A percentile compares a stretch with the other conserved stretches of the same genome.
Evolutionary conservation across 176 grass and related monocot genomes (phyloP).

Genomic region (Rhynchospora pubera): DNA sequence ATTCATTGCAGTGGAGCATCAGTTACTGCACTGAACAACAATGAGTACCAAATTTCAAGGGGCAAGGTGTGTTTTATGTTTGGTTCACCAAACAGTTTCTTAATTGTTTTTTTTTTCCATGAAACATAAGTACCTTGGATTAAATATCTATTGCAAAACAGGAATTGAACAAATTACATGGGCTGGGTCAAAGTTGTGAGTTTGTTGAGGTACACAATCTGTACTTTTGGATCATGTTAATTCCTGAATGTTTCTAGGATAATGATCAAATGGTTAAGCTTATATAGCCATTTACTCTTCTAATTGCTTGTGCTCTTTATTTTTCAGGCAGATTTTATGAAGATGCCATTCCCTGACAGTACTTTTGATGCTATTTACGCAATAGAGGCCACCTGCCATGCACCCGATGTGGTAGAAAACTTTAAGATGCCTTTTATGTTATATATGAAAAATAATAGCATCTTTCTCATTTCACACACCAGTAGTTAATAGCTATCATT

Average conservation of each 20-base stretch:
- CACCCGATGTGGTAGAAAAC: conserved; percentile 37
- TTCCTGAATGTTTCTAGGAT: too few species aligned
- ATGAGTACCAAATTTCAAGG: conserved; percentile 91
- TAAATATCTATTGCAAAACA: conserved; percentile 33
- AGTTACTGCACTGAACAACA: conserved; percentile 91
- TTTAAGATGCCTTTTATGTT: not conserved
- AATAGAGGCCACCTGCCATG: conserved; percentile 55
- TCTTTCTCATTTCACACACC: not conserved
- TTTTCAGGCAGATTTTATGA: conserved; percentile 69
- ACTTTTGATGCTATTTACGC: conserved; percentile 50
- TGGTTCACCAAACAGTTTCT: not conserved
- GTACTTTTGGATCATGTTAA: not conserved
- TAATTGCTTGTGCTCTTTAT: not conserved
- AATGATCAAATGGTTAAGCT: not conserved
- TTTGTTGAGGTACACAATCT: conserved; percentile 70
- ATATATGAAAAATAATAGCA: not conserved
- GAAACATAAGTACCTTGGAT: not conserved
- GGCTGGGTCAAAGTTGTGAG: conserved; percentile 56
- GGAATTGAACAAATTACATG: conserved; percentile 63
- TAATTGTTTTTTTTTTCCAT: conserved; percentile 6
- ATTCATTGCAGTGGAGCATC: conserved; percentile 71
- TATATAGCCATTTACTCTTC: not conserved
- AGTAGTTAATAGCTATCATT: too few species aligned
- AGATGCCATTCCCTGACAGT: conserved; percentile 53
- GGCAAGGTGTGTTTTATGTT: conserved; percentile 52